phyloP scores from a whole-genome alignment of 176 grass and related monocot genomes.

The Raddia guianensis region DNA sequence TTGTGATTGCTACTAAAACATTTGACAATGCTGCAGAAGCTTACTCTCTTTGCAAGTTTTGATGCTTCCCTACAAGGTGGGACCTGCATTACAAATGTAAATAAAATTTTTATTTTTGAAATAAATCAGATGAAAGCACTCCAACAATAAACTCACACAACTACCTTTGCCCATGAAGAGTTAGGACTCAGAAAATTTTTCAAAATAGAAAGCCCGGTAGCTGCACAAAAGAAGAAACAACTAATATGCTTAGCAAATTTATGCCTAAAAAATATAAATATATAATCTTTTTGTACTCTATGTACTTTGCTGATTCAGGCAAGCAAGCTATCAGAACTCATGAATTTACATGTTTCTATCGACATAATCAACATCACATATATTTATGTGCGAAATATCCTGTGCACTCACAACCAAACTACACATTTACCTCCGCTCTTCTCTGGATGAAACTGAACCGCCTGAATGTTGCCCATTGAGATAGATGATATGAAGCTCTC shows the following conservation, averaged over 20 bases:
- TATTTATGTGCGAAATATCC: conserved; percentile 3
- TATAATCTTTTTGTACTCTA: background rate
- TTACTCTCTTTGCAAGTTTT: conserved; percentile 97
- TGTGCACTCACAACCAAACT: conserved; percentile 20
- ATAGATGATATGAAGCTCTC: conserved; percentile 88
- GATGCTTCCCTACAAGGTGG: conserved; percentile 73
- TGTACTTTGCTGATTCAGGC: background rate
- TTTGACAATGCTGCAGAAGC: conserved; percentile 4
- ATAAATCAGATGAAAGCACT: conserved; percentile 19
- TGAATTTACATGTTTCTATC: background rate
- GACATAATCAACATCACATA: background rate
- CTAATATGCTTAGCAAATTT: background rate
- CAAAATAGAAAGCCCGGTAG: conserved; percentile 83
- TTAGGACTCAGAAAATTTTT: conserved; percentile 72
- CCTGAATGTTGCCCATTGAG: conserved; percentile 86
- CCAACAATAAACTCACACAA: conserved; percentile 29
- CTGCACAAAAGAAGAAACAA: conserved; percentile 46
- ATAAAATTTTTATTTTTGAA: conserved; percentile 12
- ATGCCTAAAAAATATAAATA: background rate
- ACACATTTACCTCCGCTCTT: conserved; percentile 85
- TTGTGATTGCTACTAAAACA: background rate
- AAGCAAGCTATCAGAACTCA: conserved; percentile 29
- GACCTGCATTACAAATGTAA: conserved; percentile 47
- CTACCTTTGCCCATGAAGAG: conserved; percentile 71
- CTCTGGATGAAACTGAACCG: conserved; percentile 97